These are phyloP conservation scores for Globisporangium yorkense DNA, from an alignment of 352 stramenopile genomes.

Conservation along the genomic window DNA sequence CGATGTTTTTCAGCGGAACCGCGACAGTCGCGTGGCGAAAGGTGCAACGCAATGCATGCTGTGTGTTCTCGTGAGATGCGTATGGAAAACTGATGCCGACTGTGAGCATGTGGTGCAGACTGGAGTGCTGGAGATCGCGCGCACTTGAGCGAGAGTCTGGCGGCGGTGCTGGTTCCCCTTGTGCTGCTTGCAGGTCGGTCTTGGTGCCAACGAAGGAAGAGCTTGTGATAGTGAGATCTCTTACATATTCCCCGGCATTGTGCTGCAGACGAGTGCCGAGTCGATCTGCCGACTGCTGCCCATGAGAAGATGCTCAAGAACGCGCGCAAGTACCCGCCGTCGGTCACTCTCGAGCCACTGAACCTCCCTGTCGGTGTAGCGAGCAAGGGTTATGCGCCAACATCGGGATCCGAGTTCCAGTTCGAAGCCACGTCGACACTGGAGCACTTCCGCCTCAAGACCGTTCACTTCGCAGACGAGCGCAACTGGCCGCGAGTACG, in stretches of 20 bases:
- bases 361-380: background rate
- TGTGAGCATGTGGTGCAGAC: conserved; percentile 20
- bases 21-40: conserved; percentile 64
- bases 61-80: too few species aligned
- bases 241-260: too few species aligned
- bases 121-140: conserved; percentile 74
- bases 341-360: conserved; percentile 9
- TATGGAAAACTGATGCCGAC: background rate
- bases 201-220: background rate
- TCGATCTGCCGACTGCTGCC: conserved; percentile 87
- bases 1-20: conserved; percentile 93
- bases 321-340: conserved; percentile 74
- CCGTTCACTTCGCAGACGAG: conserved; percentile 54
- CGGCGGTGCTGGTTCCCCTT: conserved; percentile 95
- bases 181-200: conserved; percentile 77
- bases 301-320: conserved; percentile 93
- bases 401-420: background rate
- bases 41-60: background rate
- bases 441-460: conserved; percentile 44
- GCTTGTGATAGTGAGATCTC: background rate
- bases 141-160: conserved; percentile 93
- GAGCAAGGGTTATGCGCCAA: background rate
- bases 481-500: conserved; percentile 52
- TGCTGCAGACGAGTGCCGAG: conserved; percentile 68
- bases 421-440: conserved; percentile 48